Conservation (phyloP, 2,329 filamentous ascomycete species). For the Pestalotiopsis sp. region DNA sequence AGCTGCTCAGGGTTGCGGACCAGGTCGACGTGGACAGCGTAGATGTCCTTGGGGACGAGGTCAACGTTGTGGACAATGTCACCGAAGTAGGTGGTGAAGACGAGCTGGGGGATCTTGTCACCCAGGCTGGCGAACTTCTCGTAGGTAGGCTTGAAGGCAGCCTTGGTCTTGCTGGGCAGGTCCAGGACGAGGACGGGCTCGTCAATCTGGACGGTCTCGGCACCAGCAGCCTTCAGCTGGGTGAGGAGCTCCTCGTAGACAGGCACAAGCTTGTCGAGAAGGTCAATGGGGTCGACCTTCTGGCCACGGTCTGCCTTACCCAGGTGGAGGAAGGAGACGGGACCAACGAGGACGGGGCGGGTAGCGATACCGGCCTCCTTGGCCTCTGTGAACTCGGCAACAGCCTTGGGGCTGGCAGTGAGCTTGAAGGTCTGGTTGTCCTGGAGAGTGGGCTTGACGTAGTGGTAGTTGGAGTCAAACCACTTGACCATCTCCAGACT, state of each 20-base stretch:
- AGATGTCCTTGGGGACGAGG: slow-evolving; percentile 71
- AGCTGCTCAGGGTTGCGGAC: slow-evolving; percentile 99
- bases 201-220: slow-evolving; percentile 96
- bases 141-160: slow-evolving; percentile 96
- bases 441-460: slow-evolving; percentile 98
- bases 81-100: slow-evolving; percentile 97
- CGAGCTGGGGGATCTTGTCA: slow-evolving; percentile 80
- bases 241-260: slow-evolving; percentile 91
- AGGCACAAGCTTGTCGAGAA: slow-evolving; percentile 90
- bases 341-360: slow-evolving; percentile 91
- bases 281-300: slow-evolving; percentile 88
- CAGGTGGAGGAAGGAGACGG: slow-evolving; percentile 95
- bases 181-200: slow-evolving; percentile 97
- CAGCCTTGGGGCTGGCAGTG: slow-evolving; percentile 84
- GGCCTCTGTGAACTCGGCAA: slow-evolving; percentile 92
- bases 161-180: slow-evolving; percentile 86
- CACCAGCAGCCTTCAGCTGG: slow-evolving; percentile 94
- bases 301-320: slow-evolving; percentile 98
- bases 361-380: slow-evolving; percentile 95
- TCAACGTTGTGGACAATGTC: slow-evolving; percentile 99
- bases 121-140: slow-evolving; percentile 81
- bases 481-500: slow-evolving; percentile 99
- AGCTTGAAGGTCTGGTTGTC: slow-evolving; percentile 97
- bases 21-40: slow-evolving; percentile 91
- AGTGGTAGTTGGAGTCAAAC: slow-evolving; percentile 99